phyloP scores from a whole-genome alignment of 2,329 filamentous ascomycete species.

The Metarhizium sp. region DNA sequence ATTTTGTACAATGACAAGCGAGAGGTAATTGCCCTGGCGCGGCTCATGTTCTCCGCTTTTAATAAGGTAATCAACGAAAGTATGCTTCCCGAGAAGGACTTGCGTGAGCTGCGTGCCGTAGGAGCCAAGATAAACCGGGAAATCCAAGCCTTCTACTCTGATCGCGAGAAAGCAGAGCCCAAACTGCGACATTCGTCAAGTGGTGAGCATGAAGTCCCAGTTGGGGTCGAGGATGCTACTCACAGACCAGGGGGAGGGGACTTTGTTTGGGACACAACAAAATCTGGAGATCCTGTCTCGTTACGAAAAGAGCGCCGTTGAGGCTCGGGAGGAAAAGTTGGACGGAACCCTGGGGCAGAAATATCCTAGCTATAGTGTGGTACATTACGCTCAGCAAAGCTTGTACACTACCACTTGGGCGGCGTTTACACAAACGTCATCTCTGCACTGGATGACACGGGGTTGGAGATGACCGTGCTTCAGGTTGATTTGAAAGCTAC shows the following conservation, averaged over 20 bases:
- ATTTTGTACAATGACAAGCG: constrained; percentile 25
- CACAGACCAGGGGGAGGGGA: constrained; percentile 10
- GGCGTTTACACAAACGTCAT: background rate
- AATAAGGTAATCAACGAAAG: constrained; percentile 33
- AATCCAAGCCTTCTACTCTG: constrained; percentile 25
- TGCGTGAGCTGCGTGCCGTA: constrained; percentile 21
- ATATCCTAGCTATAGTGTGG: background rate
- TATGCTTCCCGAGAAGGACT: constrained; percentile 25
- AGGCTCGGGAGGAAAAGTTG: background rate
- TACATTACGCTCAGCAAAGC: background rate
- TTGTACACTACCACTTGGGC: background rate
- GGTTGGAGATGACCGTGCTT: constrained; percentile 3
- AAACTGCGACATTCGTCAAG: constrained; percentile 14
- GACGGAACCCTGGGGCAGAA: background rate
- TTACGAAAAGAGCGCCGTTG: background rate
- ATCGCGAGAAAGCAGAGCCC: constrained; percentile 24
- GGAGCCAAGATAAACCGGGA: constrained; percentile 28
- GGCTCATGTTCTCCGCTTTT: constrained; percentile 34
- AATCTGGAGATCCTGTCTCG: constrained; percentile 4
- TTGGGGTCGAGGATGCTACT: constrained; percentile 5
- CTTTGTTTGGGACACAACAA: constrained; percentile 24
- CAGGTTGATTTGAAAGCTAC: constrained; percentile 4
- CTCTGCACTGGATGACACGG: background rate
- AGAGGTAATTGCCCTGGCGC: constrained; percentile 34
- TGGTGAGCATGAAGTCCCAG: constrained; percentile 3